Evolutionary conservation across 768 basidiomycete genomes (phyloP), one percentile per base, ranked within the genome.

Genomic region (Calvatia gigantea): DNA sequence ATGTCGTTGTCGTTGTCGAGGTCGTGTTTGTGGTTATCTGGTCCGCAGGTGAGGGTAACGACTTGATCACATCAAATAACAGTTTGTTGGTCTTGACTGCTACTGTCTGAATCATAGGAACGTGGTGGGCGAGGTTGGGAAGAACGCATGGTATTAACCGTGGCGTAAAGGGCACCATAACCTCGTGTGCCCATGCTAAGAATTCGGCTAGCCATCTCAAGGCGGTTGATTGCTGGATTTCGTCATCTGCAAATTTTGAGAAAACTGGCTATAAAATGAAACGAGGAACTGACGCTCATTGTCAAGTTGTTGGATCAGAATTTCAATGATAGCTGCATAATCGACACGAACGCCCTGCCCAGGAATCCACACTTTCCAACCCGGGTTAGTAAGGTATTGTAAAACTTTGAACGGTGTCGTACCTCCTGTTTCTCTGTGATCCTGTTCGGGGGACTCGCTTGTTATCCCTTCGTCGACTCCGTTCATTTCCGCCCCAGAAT

Each of bases 201-300:
- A 98, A 94, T 60, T 94, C 92, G 5, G 91, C 83, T 21, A 99
- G 75, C 97, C 97, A 99, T 58, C 83, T 78, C 14, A 99, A 79
- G n/a, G 94, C 91, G 0, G 91, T 95, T 0, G 91, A 91, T 62
- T 97, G 93, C 60, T 97, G 94, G 27, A 96, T 91, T 65, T 96
- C 94, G 58, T 93, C 91, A 64, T 98, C 97, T 94, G 61, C 8
- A 28, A 6, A 56, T n/a, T 31, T 31, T 25, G 45, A 54, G 28
- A 43, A 29, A 14, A 45, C 46, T 21, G 51, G 33, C 38, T 11
- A 27, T 45, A 46, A 28, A 54, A 32, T 45, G 28, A 29, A 27
- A 57, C 45, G 28, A 17, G 48, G 5, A 31, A 78, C 87, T 70
- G 60, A 94, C 94, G 93, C 65, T 91, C 89, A 35, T 79, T 78